Conservation (phyloP, 2,329 filamentous ascomycete genomes). For the Zymoseptoria brevis region DNA sequence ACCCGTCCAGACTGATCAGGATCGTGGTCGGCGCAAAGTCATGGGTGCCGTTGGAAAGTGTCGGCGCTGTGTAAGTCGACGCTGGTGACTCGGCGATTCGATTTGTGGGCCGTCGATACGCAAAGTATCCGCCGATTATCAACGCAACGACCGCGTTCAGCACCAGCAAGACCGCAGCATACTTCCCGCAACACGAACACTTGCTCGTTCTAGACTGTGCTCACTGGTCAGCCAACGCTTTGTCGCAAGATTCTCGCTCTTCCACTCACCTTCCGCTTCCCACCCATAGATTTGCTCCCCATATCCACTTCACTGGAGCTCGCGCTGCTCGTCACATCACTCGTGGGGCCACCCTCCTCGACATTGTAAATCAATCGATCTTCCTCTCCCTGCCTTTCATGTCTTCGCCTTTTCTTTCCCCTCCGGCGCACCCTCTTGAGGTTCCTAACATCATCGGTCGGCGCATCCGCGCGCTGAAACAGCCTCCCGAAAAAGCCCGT, state of each 20-base stretch:
- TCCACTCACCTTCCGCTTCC: constrained; percentile 29
- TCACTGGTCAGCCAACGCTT: not conserved
- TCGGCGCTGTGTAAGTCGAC: constrained; percentile 3
- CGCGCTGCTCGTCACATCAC: constrained; percentile 16
- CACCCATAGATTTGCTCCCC: constrained; percentile 28
- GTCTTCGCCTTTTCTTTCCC: constrained; percentile 31
- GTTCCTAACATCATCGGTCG: constrained; percentile 4
- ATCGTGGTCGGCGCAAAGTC: constrained; percentile 87
- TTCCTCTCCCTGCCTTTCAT: constrained; percentile 54
- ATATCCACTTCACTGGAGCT: constrained; percentile 40
- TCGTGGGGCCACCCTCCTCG: constrained; percentile 63
- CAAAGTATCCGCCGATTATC: constrained; percentile 46
- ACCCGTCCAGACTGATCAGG: constrained; percentile 88
- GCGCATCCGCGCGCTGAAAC: constrained; percentile 22
- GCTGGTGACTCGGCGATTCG: not conserved
- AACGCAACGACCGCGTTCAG: constrained; percentile 47
- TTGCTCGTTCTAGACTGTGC: constrained; percentile 23
- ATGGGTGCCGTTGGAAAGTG: constrained; percentile 71
- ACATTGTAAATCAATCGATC: constrained; percentile 80
- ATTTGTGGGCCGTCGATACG: not conserved
- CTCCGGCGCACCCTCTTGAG: constrained; percentile 15
- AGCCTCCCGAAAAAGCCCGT: constrained; percentile 15
- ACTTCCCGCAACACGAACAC: constrained; percentile 31
- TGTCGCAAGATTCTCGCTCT: not conserved
- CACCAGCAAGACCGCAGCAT: constrained; percentile 34